Conservation (phyloP, 2,329 filamentous ascomycete genomes). For the Emmonsiellopsis sp. region DNA sequence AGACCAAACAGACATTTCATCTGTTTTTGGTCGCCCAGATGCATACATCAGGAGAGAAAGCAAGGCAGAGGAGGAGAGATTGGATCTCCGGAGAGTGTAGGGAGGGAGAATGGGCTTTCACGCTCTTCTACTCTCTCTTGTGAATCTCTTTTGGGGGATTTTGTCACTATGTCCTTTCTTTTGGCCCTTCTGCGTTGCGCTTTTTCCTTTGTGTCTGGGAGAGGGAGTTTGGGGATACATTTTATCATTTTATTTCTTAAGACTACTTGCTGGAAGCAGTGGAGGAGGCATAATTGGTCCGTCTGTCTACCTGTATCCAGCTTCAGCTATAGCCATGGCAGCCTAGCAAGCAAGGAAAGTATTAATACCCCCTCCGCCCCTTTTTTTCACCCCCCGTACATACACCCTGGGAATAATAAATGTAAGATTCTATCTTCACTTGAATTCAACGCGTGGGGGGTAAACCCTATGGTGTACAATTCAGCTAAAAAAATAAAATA, state of each 20-base stretch:
- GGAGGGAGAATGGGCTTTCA: background rate
- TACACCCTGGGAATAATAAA: no score
- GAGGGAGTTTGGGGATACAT: slow-evolving; percentile 1
- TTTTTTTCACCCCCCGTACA: no score
- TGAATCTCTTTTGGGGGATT: background rate
- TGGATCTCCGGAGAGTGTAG: background rate
- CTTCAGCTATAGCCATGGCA: no score
- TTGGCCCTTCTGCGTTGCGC: background rate
- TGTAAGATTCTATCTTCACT: no score
- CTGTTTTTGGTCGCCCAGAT: background rate
- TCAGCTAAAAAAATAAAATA: background rate
- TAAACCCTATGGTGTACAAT: background rate
- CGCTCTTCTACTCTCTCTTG: background rate
- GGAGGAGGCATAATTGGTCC: no score
- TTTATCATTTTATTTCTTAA: background rate
- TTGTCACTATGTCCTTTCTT: background rate
- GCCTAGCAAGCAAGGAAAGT: no score
- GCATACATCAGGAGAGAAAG: background rate
- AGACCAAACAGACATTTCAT: background rate
- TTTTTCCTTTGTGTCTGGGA: background rate
- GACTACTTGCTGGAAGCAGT: no score
- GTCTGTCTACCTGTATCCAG: no score
- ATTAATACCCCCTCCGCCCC: no score
- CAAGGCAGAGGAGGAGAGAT: background rate
- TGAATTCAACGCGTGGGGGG: no score